Percentiles rank a stretch among this genome's conserved stretches.
These are phyloP conservation scores for Oryza meyeriana DNA, from an alignment of 176 grass and related monocot species.

Conservation along the genomic window DNA sequence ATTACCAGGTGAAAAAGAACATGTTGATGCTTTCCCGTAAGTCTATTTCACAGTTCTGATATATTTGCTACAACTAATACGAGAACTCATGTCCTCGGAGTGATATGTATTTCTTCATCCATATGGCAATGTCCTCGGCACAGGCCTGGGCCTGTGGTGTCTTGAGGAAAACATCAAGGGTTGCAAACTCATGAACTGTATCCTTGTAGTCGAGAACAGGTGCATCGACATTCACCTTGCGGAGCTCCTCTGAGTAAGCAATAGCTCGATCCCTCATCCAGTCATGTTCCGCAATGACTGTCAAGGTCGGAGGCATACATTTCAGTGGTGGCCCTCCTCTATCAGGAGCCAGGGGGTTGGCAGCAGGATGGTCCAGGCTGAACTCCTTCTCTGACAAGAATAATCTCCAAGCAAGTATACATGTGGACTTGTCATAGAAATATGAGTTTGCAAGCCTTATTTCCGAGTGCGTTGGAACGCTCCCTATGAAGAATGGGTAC, in stretches of 20 bases:
- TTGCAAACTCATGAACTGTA: conserved; percentile 80
- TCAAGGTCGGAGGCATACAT: conserved; percentile 82
- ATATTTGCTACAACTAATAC: conserved; percentile 60
- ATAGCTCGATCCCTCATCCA: conserved; percentile 96
- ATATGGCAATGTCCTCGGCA: conserved; percentile 86
- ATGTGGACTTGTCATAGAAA: conserved; percentile 88
- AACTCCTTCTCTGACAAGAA: conserved; percentile 82
- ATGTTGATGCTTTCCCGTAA: conserved; percentile 25
- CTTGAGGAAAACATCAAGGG: conserved; percentile 83
- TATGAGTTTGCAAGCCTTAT: conserved; percentile 91
- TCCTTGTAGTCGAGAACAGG: conserved; percentile 93
- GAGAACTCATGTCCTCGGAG: conserved; percentile 89
- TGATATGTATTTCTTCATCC: conserved; percentile 96
- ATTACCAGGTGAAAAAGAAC: conserved; percentile 39
- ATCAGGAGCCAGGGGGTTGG: conserved; percentile 61
- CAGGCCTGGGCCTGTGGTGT: conserved; percentile 87
- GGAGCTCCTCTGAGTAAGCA: conserved; percentile 87
- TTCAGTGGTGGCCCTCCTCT: conserved; percentile 62
- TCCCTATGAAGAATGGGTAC: conserved; percentile 95
- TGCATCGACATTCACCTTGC: conserved; percentile 84
- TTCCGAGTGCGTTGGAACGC: conserved; percentile 80
- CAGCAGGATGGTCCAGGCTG: conserved; percentile 73
- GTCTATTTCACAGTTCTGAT: conserved; percentile 39
- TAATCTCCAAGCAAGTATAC: conserved; percentile 85
- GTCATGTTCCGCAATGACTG: conserved; percentile 86